A percentile compares a stretch with the other conserved stretches of the same genome.
These are phyloP conservation scores for Sporopachydermia quercuum DNA, from an alignment of 805 yeast species.

Conservation along the genomic window DNA sequence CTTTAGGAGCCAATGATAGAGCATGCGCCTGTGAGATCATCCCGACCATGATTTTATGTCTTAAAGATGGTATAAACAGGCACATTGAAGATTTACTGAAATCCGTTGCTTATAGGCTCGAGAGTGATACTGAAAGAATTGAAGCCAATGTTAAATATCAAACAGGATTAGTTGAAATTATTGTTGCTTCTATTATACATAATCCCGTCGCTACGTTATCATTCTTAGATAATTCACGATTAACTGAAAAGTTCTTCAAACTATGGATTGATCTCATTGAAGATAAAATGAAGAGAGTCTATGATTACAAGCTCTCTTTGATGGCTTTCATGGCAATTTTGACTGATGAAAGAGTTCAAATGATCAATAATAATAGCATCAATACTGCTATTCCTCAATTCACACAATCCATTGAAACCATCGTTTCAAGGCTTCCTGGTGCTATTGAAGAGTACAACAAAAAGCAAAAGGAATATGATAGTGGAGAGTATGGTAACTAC, in stretches of 20 bases:
- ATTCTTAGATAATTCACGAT: slow-evolving; percentile 29
- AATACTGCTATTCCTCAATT: slow-evolving; percentile 28
- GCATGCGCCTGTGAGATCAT: slow-evolving; percentile 45
- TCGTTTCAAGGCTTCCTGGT: slow-evolving; percentile 49
- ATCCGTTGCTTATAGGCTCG: slow-evolving; percentile 26
- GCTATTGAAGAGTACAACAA: slow-evolving; percentile 57
- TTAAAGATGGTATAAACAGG: slow-evolving; percentile 31
- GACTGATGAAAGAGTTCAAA: slow-evolving; percentile 19
- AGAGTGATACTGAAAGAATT: slow-evolving; percentile 19
- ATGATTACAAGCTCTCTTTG: slow-evolving; percentile 63
- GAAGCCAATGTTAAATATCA: slow-evolving; percentile 23
- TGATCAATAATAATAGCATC: slow-evolving; percentile 14
- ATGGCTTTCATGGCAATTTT: slow-evolving; percentile 50
- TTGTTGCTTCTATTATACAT: slow-evolving; percentile 49
- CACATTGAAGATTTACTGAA: slow-evolving; percentile 32
- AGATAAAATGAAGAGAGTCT: slow-evolving; percentile 43
- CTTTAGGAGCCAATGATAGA: slow-evolving; percentile 41
- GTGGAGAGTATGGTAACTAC: slow-evolving; percentile 17
- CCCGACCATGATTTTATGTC: slow-evolving; percentile 44
- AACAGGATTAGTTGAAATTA: slow-evolving; percentile 41
- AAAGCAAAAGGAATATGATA: slow-evolving; percentile 41
- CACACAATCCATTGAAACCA: slow-evolving; percentile 33
- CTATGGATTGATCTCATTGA: slow-evolving; percentile 51
- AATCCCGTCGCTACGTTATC: slow-evolving; percentile 40
- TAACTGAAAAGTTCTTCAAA: slow-evolving; percentile 37